Percentiles rank a stretch among this genome's conserved stretches.
These are phyloP conservation scores for Psophocarpus tetragonolobus DNA, from an alignment of 306 rosid species.

Conservation along the genomic window DNA sequence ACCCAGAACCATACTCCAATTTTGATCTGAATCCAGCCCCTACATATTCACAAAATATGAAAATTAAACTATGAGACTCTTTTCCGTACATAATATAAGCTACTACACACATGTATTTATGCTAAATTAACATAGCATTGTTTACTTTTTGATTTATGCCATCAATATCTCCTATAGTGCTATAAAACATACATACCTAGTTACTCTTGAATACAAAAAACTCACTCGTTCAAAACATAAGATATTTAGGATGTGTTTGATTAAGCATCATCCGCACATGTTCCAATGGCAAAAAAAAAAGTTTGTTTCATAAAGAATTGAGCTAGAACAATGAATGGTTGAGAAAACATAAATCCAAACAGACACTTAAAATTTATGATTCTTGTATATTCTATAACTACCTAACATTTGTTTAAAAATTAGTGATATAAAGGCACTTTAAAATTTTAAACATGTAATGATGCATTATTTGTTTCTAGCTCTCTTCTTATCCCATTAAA, in stretches of 20 bases:
- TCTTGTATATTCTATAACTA: background rate
- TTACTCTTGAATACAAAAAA: background rate
- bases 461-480: no score
- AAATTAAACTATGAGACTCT: background rate
- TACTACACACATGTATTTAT: background rate
- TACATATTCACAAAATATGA: background rate
- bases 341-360: no score
- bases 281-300: no score
- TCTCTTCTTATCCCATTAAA: no score
- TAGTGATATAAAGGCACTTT: no score
- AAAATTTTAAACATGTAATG: no score
- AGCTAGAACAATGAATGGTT: no score
- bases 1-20: slow-evolving; percentile 49
- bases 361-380: no score
- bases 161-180: background rate
- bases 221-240: background rate
- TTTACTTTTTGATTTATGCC: background rate
- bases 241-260: no score
- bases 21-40: slow-evolving; percentile 54
- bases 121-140: background rate
- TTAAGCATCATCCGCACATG: no score
- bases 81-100: background rate
- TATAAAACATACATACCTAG: no score
- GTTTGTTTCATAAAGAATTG: no score
- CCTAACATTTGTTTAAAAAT: background rate